Evolutionary conservation across 1,284 basidiomycete species (phyloP).

Genomic region (Anthracocystis panici-leucophaei): DNA sequence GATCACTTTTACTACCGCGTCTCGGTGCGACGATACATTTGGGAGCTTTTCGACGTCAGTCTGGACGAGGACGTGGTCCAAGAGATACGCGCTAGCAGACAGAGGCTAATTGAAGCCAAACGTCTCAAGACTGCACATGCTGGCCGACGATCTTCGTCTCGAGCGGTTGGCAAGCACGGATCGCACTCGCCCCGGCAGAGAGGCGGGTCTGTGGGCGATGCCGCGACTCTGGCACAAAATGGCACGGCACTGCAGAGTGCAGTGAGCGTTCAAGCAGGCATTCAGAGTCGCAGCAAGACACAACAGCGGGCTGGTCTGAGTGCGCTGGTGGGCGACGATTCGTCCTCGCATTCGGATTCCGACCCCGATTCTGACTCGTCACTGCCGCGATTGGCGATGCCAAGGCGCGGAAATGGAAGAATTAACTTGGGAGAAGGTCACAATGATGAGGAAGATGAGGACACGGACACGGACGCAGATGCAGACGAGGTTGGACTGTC

Average conservation of each 20-base stretch:
- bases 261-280: not conserved
- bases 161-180: not conserved
- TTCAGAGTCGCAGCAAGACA: not conserved
- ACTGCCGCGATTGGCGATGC: not conserved
- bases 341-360: conserved; percentile 25
- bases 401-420: not conserved
- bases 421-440: conserved; percentile 3
- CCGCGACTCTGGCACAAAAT: not conserved
- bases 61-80: conserved; percentile 47
- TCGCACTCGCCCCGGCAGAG: conserved; percentile 13
- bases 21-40: conserved; percentile 88
- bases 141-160: not conserved
- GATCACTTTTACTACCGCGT: conserved; percentile 77
- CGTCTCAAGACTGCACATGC: conserved; percentile 8
- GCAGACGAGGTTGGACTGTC: conserved; percentile 36
- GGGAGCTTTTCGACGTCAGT: conserved; percentile 84
- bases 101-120: conserved; percentile 42
- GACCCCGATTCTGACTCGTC: conserved; percentile 11
- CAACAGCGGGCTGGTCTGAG: conserved; percentile 16
- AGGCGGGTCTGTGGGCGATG: conserved; percentile 5
- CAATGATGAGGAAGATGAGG: conserved; percentile 26
- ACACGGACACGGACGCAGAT: conserved; percentile 7
- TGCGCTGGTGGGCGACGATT: conserved; percentile 17
- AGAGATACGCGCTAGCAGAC: conserved; percentile 28
- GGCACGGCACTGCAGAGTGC: not conserved